Conservation (phyloP, 805 yeast species). For the Millerozyma acaciae region DNA sequence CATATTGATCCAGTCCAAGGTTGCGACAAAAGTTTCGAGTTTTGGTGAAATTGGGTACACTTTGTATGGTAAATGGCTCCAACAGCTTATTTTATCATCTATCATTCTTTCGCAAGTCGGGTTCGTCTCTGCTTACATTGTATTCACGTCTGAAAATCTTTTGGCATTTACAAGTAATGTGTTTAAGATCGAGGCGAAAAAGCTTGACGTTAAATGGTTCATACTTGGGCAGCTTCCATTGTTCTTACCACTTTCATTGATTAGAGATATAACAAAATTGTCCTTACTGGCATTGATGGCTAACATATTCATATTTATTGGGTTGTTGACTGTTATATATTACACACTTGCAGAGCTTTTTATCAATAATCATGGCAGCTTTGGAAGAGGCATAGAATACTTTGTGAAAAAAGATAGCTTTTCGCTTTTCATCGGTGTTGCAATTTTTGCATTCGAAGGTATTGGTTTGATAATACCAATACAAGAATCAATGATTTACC, state of each 20-base stretch:
- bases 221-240: conserved; percentile 54
- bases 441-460: conserved; percentile 86
- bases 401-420: conserved; percentile 55
- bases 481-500: conserved; percentile 76
- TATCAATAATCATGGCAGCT: conserved; percentile 31
- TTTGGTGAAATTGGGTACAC: conserved; percentile 72
- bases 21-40: conserved; percentile 60
- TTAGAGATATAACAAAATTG: conserved; percentile 72
- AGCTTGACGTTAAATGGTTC: conserved; percentile 38
- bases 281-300: conserved; percentile 72
- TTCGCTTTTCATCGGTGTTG: conserved; percentile 76
- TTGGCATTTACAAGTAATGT: conserved; percentile 57
- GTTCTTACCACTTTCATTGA: conserved; percentile 64
- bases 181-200: conserved; percentile 35
- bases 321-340: conserved; percentile 60
- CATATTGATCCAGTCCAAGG: conserved; percentile 57
- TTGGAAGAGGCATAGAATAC: conserved; percentile 47
- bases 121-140: conserved; percentile 76
- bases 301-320: conserved; percentile 62
- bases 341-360: conserved; percentile 48
- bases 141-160: conserved; percentile 71
- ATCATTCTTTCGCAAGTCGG: conserved; percentile 73
- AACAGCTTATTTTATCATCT: conserved; percentile 57
- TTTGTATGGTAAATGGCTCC: conserved; percentile 65
- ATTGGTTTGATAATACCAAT: conserved; percentile 79